Percentiles rank a stretch among this genome's conserved stretches.
phyloP scores from a whole-genome alignment of 179 eudicot species.

The Camellia oleifera region DNA sequence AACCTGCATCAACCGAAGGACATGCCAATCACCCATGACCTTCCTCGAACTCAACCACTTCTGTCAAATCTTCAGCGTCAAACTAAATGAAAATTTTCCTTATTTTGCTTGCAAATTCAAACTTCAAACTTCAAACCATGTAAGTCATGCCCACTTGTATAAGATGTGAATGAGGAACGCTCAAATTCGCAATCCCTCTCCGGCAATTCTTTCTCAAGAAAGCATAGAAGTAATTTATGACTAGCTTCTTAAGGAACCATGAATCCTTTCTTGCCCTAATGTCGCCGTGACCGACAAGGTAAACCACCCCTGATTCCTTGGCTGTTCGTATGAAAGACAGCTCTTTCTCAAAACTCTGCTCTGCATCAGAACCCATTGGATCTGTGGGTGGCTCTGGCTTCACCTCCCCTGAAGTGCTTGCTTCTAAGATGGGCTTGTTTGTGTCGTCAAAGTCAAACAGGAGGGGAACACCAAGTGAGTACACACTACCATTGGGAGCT shows the following conservation, averaged over 20 bases:
- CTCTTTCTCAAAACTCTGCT: constrained; percentile 86
- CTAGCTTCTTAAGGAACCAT: constrained; percentile 89
- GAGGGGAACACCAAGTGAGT: constrained; percentile 73
- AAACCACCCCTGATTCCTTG: constrained; percentile 84
- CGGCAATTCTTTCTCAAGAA: constrained; percentile 89
- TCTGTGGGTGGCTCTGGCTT: constrained; percentile 34
- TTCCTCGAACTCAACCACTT: neutral
- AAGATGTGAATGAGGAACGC: constrained; percentile 83
- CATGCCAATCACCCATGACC: neutral
- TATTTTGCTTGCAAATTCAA: constrained; percentile 28
- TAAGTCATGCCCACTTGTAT: constrained; percentile 97
- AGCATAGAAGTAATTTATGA: constrained; percentile 84
- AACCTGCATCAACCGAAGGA: neutral
- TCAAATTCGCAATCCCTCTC: constrained; percentile 80
- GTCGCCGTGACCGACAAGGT: constrained; percentile 94
- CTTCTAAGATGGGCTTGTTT: constrained; percentile 33
- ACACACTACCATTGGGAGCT: constrained; percentile 85
- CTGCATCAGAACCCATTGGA: constrained; percentile 41
- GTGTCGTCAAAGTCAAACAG: constrained; percentile 46
- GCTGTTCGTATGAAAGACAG: constrained; percentile 79
- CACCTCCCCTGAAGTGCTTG: constrained; percentile 53
- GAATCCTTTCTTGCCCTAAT: constrained; percentile 90
- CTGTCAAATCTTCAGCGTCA: neutral
- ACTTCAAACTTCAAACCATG: constrained; percentile 95
- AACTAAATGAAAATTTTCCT: neutral